Evolutionary conservation across 2,329 filamentous ascomycete species (phyloP).

Genomic region (Sphaerulina musiva): DNA sequence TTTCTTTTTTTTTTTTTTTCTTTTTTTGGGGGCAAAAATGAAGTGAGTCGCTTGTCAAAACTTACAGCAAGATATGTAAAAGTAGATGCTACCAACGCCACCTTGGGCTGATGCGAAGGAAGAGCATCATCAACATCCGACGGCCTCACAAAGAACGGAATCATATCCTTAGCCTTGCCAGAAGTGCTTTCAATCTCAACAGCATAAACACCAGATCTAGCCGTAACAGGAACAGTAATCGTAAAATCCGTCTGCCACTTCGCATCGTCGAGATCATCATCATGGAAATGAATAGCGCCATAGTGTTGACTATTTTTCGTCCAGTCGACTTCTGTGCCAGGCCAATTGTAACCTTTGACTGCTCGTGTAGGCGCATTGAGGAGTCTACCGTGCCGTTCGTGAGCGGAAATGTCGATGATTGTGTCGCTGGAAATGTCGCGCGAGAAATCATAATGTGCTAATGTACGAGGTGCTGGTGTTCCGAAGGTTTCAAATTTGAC

Average conservation of each 20-base stretch:
- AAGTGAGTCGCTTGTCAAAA: neutral
- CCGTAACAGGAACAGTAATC: neutral
- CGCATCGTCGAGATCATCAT: slow-evolving; percentile 6
- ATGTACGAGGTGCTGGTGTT: neutral
- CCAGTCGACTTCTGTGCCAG: slow-evolving; percentile 1
- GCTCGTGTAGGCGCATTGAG: slow-evolving; percentile 2
- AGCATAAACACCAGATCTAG: neutral
- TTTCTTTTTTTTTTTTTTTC: neutral
- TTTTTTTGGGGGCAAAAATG: no score
- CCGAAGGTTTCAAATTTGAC: neutral
- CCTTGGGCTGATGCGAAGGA: neutral
- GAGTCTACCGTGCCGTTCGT: neutral
- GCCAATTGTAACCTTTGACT: slow-evolving; percentile 1
- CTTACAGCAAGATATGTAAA: slow-evolving; percentile 1
- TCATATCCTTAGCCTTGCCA: neutral
- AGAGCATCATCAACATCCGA: neutral
- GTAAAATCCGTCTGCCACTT: neutral
- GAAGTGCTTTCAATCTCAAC: neutral
- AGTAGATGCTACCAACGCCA: neutral
- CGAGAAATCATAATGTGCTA: neutral
- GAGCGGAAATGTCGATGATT: neutral
- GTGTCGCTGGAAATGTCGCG: neutral
- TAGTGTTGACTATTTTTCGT: slow-evolving; percentile 1
- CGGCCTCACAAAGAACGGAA: neutral
- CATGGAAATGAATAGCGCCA: slow-evolving; percentile 5